Evolutionary conservation across 805 yeast genomes (phyloP).

Genomic region (Starmerella bombi): DNA sequence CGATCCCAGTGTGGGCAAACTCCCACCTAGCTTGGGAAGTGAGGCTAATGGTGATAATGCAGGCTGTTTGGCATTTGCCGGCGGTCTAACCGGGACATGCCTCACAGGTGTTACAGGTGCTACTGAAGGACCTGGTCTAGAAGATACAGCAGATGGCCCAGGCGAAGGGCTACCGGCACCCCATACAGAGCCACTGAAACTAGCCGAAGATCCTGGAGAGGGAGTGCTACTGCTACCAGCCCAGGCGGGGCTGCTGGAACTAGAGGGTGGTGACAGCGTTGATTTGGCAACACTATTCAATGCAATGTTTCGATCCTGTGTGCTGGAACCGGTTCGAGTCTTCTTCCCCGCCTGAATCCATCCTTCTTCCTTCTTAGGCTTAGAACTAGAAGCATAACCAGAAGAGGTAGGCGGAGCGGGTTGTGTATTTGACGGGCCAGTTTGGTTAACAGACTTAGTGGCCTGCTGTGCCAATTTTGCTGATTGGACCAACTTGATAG

Average conservation of each 20-base stretch:
- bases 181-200: neutral
- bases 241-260: neutral
- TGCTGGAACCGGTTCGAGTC: neutral
- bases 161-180: neutral
- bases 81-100: neutral
- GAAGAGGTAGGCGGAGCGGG: neutral
- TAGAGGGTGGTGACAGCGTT: neutral
- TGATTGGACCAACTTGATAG: too few species aligned
- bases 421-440: too few species aligned
- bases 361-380: neutral
- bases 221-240: neutral
- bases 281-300: neutral
- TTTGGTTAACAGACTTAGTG: too few species aligned
- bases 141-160: neutral
- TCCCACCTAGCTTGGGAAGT: slow-evolving; percentile 2
- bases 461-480: too few species aligned
- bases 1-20: slow-evolving; percentile 10
- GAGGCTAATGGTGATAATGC: neutral
- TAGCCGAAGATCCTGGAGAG: neutral
- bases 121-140: neutral
- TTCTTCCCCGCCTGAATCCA: slow-evolving; percentile 11
- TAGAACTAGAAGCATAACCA: neutral
- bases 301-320: neutral
- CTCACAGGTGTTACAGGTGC: neutral
- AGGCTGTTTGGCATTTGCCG: neutral